These are phyloP conservation scores for Leishmania major DNA, from an alignment of 208 protist genomes.

Conservation along the genomic window DNA sequence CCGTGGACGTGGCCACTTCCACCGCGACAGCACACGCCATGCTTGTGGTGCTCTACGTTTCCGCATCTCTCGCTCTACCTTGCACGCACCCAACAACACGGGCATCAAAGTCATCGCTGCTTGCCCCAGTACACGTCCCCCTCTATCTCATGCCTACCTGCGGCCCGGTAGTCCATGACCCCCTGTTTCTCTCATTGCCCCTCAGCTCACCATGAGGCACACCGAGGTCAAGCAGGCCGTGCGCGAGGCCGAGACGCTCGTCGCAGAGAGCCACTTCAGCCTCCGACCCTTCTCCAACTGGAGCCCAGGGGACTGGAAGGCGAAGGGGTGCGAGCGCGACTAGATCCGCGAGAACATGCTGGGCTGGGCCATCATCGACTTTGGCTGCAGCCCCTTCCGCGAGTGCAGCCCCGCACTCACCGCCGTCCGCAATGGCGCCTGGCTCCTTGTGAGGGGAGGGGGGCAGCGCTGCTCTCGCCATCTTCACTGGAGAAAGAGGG, in stretches of 20 bases:
- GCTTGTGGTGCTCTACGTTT: no score
- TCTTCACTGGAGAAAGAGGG: slow-evolving; percentile 23
- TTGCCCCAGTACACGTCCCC: no score
- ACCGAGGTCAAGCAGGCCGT: slow-evolving; percentile 27
- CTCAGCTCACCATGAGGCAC: slow-evolving; percentile 17
- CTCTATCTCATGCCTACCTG: no score
- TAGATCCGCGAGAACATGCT: slow-evolving; percentile 21
- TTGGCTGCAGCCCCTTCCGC: slow-evolving; percentile 17
- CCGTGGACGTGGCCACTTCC: no score
- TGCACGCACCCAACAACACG: no score
- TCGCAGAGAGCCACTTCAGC: slow-evolving; percentile 15
- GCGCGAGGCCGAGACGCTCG: slow-evolving; percentile 27
- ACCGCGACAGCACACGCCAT: no score
- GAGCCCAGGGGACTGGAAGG: slow-evolving; percentile 20
- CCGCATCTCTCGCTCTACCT: no score
- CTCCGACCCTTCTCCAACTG: slow-evolving; percentile 26
- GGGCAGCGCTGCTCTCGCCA: slow-evolving; percentile 20
- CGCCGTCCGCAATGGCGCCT: slow-evolving; percentile 16
- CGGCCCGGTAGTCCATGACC: no score
- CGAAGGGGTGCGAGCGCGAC: slow-evolving; percentile 9
- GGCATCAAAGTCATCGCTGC: no score
- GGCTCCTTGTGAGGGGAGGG: slow-evolving; percentile 20
- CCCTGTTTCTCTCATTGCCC: background rate
- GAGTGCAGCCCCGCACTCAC: slow-evolving; percentile 13
- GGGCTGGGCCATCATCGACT: slow-evolving; percentile 27